phyloP scores from a whole-genome alignment of 768 basidiomycete species.

The Tulasnella sp. region DNA sequence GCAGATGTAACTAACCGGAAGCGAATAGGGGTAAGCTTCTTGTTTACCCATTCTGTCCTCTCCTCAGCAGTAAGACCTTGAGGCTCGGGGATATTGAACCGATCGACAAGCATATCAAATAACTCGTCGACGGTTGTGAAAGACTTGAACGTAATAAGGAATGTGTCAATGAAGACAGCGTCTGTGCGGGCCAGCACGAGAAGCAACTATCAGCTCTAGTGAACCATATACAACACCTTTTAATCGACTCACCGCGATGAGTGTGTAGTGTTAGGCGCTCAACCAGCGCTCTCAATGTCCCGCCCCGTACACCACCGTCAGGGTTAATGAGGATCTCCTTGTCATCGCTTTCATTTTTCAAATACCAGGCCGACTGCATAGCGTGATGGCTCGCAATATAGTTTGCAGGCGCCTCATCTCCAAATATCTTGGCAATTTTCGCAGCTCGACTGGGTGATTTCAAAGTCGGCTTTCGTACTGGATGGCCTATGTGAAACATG shows the following conservation, averaged over 20 bases:
- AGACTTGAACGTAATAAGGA: conserved; percentile 93
- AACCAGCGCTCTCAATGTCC: conserved; percentile 74
- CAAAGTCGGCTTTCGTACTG: not conserved
- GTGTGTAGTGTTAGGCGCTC: conserved; percentile 89
- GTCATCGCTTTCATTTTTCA: conserved; percentile 67
- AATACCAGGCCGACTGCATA: conserved; percentile 64
- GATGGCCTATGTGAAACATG: not conserved
- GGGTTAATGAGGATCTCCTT: conserved; percentile 77
- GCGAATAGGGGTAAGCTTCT: conserved; percentile 81
- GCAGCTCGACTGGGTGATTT: conserved; percentile 4
- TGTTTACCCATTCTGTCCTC: conserved; percentile 63
- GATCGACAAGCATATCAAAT: conserved; percentile 66
- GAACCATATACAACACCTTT: not conserved
- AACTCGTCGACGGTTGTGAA: conserved; percentile 79
- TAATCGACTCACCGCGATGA: conserved; percentile 51
- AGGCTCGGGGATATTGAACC: conserved; percentile 73
- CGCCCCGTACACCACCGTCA: conserved; percentile 76
- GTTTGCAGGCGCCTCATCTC: conserved; percentile 42
- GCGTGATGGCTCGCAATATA: conserved; percentile 35
- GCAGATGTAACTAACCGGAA: conserved; percentile 49
- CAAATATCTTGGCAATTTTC: conserved; percentile 54
- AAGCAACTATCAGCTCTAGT: not conserved
- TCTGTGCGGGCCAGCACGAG: conserved; percentile 43
- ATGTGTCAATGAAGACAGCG: conserved; percentile 71
- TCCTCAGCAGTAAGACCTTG: conserved; percentile 51